Evolutionary conservation across 2,329 filamentous ascomycete species (phyloP).

Genomic region (Magnaporthiopsis rhizophila): DNA sequence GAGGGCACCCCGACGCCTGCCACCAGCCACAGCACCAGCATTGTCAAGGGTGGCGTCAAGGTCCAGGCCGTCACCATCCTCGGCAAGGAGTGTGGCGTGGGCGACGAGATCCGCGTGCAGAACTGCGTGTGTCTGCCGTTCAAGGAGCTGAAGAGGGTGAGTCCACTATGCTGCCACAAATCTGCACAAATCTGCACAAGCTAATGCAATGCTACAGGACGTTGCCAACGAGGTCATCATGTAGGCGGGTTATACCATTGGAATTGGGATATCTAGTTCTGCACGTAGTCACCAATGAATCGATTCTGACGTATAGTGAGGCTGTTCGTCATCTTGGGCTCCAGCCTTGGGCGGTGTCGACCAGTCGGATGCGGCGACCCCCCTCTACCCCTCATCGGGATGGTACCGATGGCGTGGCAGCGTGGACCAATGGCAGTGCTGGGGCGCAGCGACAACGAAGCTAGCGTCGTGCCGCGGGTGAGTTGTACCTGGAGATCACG

Average conservation of each 20-base stretch:
- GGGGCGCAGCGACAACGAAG: neutral
- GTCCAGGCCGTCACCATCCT: slow-evolving; percentile 97
- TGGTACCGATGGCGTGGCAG: neutral
- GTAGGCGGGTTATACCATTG: slow-evolving; percentile 41
- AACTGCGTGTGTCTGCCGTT: slow-evolving; percentile 97
- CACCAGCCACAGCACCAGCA: slow-evolving; percentile 83
- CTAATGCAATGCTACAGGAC: slow-evolving; percentile 46
- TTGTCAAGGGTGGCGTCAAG: slow-evolving; percentile 96
- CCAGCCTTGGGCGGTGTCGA: neutral
- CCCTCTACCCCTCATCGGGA: neutral
- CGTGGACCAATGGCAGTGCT: neutral
- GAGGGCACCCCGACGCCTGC: slow-evolving; percentile 88
- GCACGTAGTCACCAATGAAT: neutral
- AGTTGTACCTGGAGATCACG: neutral
- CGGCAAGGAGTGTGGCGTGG: slow-evolving; percentile 90
- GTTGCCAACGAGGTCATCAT: slow-evolving; percentile 87
- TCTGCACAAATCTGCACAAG: no score
- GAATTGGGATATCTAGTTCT: neutral
- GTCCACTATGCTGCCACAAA: slow-evolving; percentile 24
- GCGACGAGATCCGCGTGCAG: slow-evolving; percentile 90
- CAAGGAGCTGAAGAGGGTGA: slow-evolving; percentile 93
- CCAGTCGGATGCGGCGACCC: neutral
- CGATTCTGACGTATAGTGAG: neutral
- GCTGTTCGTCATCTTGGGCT: neutral
- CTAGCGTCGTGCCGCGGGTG: neutral